Evolutionary conservation across 2,329 filamentous ascomycete genomes (phyloP), one percentile per base, ranked within the genome.

Genomic region (Diaporthe amygdali): DNA sequence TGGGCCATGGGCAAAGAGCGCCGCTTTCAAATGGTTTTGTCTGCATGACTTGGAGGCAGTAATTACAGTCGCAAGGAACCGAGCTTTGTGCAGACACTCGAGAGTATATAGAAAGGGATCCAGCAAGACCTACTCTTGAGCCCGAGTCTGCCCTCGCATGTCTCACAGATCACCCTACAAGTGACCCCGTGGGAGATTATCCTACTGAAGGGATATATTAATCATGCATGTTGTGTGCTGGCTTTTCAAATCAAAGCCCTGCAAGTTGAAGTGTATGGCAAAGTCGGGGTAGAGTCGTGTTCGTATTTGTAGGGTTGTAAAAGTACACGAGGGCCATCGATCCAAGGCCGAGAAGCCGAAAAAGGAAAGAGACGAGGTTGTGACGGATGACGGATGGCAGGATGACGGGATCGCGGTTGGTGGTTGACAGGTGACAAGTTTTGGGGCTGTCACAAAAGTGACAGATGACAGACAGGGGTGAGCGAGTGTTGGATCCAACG

Each of bases 401-500:
- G n/a, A n/a, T n/a, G n/a, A n/a, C n/a, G n/a, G 27, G 41, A n/a
- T 46, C 41, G 20, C 6, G 27, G 20, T 22, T 47, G 30, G 32
- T n/a, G 30, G 39, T 30, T 41, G 59, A 32, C 41, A n/a, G 27
- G 6, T 37, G 59, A n/a, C n/a, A n/a, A n/a, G n/a, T n/a, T n/a
- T n/a, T n/a, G n/a, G n/a, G n/a, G n/a, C n/a, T n/a, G n/a, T n/a
- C n/a, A n/a, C n/a, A n/a, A n/a, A n/a, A n/a, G n/a, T n/a, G n/a
- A 47, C 30, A 30, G 59, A 34, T 63, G 59, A 63, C 27, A 34
- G 44, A 44, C 59, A 64, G 59, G 59, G 59, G 44, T 64, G n/a
- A n/a, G n/a, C n/a, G n/a, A n/a, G n/a, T 47, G 59, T 44, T 49
- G 41, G 41, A 64, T 20, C 59, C 52, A 61, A 61, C 55, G 55